Conservation (phyloP, 306 rosid genomes). For the Canavalia gladiata region DNA sequence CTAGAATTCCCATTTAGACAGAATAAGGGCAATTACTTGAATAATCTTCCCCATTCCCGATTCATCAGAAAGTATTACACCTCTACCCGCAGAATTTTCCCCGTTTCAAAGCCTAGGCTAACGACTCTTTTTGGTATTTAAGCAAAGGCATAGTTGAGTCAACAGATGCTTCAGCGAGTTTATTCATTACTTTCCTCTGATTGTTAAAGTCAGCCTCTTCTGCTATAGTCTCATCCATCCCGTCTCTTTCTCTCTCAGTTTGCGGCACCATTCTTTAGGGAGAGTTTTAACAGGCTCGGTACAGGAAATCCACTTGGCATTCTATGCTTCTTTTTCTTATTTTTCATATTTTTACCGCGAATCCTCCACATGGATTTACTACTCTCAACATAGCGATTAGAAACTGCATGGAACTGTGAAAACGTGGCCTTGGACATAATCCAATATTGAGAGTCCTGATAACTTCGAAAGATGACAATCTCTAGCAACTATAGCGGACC, state of each 20-base stretch:
- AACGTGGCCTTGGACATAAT: too few relatives aligned
- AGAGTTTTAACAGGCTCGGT: too few relatives aligned
- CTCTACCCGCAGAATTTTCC: constrained; percentile 67
- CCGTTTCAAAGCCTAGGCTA: constrained; percentile 89
- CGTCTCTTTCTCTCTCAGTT: constrained; percentile 53
- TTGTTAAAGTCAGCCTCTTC: constrained; percentile 56
- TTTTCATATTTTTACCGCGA: too few relatives aligned
- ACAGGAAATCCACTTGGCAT: too few relatives aligned
- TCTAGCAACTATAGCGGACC: too few relatives aligned
- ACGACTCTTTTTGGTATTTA: constrained; percentile 93
- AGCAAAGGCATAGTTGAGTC: constrained; percentile 77
- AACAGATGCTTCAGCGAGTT: constrained; percentile 72
- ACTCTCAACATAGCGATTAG: too few relatives aligned
- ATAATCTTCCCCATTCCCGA: constrained; percentile 99
- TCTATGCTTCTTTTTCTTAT: too few relatives aligned
- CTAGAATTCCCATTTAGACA: constrained; percentile 68
- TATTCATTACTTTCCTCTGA: constrained; percentile 65
- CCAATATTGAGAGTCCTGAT: too few relatives aligned
- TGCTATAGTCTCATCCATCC: constrained; percentile 67
- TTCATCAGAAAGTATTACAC: constrained; percentile 98
- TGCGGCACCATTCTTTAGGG: too few relatives aligned
- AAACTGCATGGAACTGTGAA: too few relatives aligned
- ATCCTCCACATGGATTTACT: too few relatives aligned
- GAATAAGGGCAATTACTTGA: constrained; percentile 95
- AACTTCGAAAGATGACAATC: too few relatives aligned